Base-by-base conservation (phyloP, 106 monocot genomes). In the Cymbidium sinense region DNA sequence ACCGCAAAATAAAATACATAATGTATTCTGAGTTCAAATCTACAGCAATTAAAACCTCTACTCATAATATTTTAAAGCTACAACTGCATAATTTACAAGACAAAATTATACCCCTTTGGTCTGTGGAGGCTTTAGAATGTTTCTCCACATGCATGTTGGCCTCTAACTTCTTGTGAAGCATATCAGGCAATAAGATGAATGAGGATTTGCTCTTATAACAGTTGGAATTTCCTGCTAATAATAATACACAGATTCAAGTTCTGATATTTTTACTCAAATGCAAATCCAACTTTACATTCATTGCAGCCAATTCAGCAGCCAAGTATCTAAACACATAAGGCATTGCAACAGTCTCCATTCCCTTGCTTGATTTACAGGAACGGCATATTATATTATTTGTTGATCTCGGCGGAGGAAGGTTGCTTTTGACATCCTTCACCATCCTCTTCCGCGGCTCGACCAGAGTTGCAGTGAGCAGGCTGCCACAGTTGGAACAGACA, bases 341-440 rank as follows among this genome's bases (percentile, higher is more conserved):
- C 98, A 99, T 99, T 13, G 98, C 98, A 4, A 99, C 98, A 3
- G 98, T 99, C 70, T 94, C 98, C 84, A 99, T 92, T 55, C 94
- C 94, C 50, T 92, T 92, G 50, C 82, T 84, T 17, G 86, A 92
- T 78, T 87, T 87, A 77, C 98, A 99, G 1, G 87, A 74, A 41
- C 80, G 79, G 82, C 98, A 99, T 1, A 76, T 87, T 51, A 43
- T 81, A 15, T 11, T 83, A 77, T 86, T 90, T 21, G 84, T 77
- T 37, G 85, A 74, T 83, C 74, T 89, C 2, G 70, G 43, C 7
- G 90, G 89, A 7, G 88, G 94, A 13, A 99, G 85, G 9, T 91
- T 91, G 13, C 61, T 74, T 71, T 71, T 71, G 41, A 88, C 81
- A n/a, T 88, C 90, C 34, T 77, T 79, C 25, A 82, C 64, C 2